Evolutionary conservation across 371 early-diverging fungal species (phyloP), one percentile per base, ranked within the genome.

Genomic region (Phascolomyces articulosus): DNA sequence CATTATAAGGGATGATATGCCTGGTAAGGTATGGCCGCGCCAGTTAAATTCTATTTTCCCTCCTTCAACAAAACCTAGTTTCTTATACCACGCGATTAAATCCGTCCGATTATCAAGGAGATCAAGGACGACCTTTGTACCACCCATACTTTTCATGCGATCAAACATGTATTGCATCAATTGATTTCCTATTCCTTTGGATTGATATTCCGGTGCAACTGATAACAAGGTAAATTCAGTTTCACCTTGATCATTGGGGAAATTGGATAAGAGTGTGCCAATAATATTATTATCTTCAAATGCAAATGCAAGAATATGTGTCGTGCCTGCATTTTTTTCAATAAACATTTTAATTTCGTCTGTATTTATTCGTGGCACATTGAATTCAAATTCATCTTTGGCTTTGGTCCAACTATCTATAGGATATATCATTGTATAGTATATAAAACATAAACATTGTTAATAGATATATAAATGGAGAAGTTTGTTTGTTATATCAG

Each of bases 121-220:
- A 66, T 78, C 79, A n/a, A 84, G 74, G 1, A 74, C 58, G 9
- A 79, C 83, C 26, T 72, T 71, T 4, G 66, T 51, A 40, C 70
- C 75, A 4, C 77, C 70, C 58, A 79, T 63, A 8, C 1, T 10
- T 4, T 67, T 72, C 72, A 80, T 83, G 29, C 77, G 68, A 1
- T 55, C 55, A 61, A 83, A 58, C 0, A 79, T 77, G 20, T 70
- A 68, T 31, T 79, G 75, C 26, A 86, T 63, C 4, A 86, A 69
- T 49, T 75, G 76, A 55, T 82, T 76, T 16, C 87, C 87, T 40
- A 85, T 79, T 16, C 87, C 87, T 16, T 77, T 64, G 8, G 85
- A 84, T 67, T 86, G 85, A 31, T 77, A 73, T 0, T 65, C 29
- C 20, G 83, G 87, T n/a, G 75, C 69, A 13, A 87, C 85, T 27